Evolutionary conservation across 768 basidiomycete species (phyloP), one percentile per base, ranked within the genome.

Genomic region (Lanmaoa pseudosensibilis): DNA sequence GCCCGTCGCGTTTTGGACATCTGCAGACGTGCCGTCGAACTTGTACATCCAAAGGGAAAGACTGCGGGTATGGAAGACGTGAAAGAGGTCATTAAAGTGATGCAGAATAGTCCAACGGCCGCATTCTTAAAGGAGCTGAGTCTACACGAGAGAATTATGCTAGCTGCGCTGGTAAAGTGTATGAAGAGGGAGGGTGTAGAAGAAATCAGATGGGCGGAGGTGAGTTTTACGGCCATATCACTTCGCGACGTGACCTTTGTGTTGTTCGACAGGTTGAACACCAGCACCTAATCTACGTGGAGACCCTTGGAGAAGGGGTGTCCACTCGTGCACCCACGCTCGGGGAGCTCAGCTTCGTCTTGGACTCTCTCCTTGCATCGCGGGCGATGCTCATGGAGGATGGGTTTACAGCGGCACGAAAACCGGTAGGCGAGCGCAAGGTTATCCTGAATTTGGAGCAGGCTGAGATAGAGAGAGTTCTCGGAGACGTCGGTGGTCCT

Each of bases 1-100:
- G 97, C 97, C 1, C 78, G 97, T 50, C 80, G 95, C 32, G 90
- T 95, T 6, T 77, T 99, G 55, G 97, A 99, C 68, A 89, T 96
- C 45, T 97, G 94, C 74, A 80, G 95, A 86, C 88, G 94, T 1
- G 86, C 91, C 0, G 91, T 94, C 7, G 94, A 96, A 69, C 81
- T 92, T 18, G 86, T 87, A 7, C 81, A 82, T 56, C 67, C 77
- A 32, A 71, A 73, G 2, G 72, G 73, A 51, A 71, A 74, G 58
- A 76, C 83, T 0, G 92, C 89, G 13, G 78, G 80, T 23, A 82
- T 83, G 1, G 81, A 80, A 19, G 90, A 96, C 54, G 85, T 96
- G 62, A 83, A 80, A 63, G 82, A 85, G 48, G 92, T 96, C 10
- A 84, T 94, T 51, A 83, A 84, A 62, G 83, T 82, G 39, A 90